A percentile compares a stretch with the other conserved stretches of the same genome.
Evolutionary conservation across 2,329 filamentous ascomycete species (phyloP).

Genomic region (Penicillium verrucosum): DNA sequence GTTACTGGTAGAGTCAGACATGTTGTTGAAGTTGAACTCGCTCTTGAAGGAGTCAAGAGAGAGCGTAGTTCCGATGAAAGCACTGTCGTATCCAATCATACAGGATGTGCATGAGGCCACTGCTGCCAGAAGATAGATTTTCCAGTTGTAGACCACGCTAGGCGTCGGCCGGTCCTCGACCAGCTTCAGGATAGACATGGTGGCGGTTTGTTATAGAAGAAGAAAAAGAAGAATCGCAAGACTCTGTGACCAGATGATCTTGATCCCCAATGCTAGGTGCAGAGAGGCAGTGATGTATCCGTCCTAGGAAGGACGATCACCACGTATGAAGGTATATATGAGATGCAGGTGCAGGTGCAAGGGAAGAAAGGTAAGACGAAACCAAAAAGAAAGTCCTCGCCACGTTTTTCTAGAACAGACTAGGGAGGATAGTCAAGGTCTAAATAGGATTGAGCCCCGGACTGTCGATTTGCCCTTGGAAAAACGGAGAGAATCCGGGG

Average conservation of each 20-base stretch:
- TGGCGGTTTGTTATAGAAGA: slow-evolving; percentile 6
- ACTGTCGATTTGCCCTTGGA: slow-evolving; percentile 2
- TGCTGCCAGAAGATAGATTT: slow-evolving; percentile 53
- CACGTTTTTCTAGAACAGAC: not conserved
- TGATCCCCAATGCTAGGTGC: slow-evolving; percentile 6
- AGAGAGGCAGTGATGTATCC: slow-evolving; percentile 10
- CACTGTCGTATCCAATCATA: slow-evolving; percentile 64
- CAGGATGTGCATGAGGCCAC: slow-evolving; percentile 57
- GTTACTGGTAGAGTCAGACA: slow-evolving; percentile 40
- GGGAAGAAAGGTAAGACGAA: not conserved
- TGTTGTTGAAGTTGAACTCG: slow-evolving; percentile 63
- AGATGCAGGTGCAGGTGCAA: not conserved
- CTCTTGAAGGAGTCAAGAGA: slow-evolving; percentile 65
- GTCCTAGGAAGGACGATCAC: slow-evolving; percentile 7
- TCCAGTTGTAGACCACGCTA: slow-evolving; percentile 59
- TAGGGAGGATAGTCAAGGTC: slow-evolving; percentile 10
- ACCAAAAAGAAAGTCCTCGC: slow-evolving; percentile 6
- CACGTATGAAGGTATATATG: not conserved
- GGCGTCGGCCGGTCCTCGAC: slow-evolving; percentile 53
- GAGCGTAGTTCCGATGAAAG: slow-evolving; percentile 76
- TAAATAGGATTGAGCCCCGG: slow-evolving; percentile 21
- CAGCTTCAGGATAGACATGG: slow-evolving; percentile 41
- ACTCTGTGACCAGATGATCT: not conserved
- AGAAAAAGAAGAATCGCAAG: not conserved
- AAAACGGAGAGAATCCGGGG: slow-evolving; percentile 18